Percentiles rank a stretch among this genome's conserved stretches.
phyloP scores from a whole-genome alignment of 2,329 filamentous ascomycete species.

The Diaporthe vaccinii region DNA sequence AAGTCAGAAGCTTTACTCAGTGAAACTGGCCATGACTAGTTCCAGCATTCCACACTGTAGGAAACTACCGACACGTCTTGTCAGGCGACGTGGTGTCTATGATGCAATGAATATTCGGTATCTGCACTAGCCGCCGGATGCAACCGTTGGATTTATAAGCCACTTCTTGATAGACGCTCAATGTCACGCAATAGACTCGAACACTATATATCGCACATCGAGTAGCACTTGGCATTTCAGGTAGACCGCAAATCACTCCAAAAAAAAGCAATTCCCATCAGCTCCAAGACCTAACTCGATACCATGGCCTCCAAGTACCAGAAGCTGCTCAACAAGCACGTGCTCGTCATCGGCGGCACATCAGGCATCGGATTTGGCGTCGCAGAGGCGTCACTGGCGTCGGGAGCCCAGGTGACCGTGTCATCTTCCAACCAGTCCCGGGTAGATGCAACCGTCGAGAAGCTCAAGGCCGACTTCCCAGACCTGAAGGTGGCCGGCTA shows the following conservation, averaged over 20 bases:
- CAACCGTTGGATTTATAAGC: neutral
- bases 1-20: neutral
- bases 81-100: neutral
- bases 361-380: slow-evolving; percentile 74
- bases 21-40: neutral
- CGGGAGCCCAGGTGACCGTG: slow-evolving; percentile 69
- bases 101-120: neutral
- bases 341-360: slow-evolving; percentile 75
- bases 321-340: slow-evolving; percentile 53
- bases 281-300: neutral
- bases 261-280: neutral
- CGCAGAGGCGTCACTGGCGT: slow-evolving; percentile 68
- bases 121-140: neutral
- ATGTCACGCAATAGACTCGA: neutral
- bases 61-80: neutral
- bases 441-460: slow-evolving; percentile 59
- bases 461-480: slow-evolving; percentile 39
- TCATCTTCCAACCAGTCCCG: slow-evolving; percentile 68
- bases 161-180: neutral
- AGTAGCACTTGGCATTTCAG: neutral
- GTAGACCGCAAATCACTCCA: fast-evolving
- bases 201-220: neutral
- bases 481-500: slow-evolving; percentile 47
- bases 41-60: neutral
- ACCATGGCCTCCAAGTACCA: slow-evolving; percentile 49